Evolutionary conservation across 169 alveolate species (phyloP).

Genomic region (Cytauxzoon felis): DNA sequence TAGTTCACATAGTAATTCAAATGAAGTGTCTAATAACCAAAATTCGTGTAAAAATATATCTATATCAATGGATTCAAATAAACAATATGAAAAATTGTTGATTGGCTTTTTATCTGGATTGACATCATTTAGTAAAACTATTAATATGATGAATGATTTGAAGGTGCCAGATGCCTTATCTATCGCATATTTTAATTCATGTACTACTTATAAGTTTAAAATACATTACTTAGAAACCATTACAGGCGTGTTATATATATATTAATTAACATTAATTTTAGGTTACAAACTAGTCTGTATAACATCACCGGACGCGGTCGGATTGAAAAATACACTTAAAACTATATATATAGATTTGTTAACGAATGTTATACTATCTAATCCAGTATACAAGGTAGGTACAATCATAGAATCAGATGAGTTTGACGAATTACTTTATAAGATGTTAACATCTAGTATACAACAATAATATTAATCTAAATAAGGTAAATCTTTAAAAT

Average conservation of each 20-base stretch:
- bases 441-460: slow-evolving; percentile 25
- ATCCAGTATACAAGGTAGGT: slow-evolving; percentile 46
- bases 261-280: background rate
- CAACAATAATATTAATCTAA: slow-evolving; percentile 22
- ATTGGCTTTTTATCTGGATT: slow-evolving; percentile 50
- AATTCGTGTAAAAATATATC: background rate
- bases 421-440: slow-evolving; percentile 31
- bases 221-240: slow-evolving; percentile 57
- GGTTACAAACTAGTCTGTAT: slow-evolving; percentile 61
- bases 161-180: slow-evolving; percentile 36
- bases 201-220: slow-evolving; percentile 45
- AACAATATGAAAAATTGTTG: slow-evolving; percentile 48
- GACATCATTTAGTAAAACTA: slow-evolving; percentile 52
- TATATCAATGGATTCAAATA: background rate
- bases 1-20: background rate
- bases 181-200: slow-evolving; percentile 43
- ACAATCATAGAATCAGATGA: slow-evolving; percentile 19
- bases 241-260: slow-evolving; percentile 13
- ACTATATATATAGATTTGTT: slow-evolving; percentile 51
- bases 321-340: slow-evolving; percentile 35
- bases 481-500: background rate
- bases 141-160: slow-evolving; percentile 42
- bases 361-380: slow-evolving; percentile 28
- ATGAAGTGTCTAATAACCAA: too few relatives aligned
- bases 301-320: slow-evolving; percentile 48